phyloP scores from a whole-genome alignment of 2,329 filamentous ascomycete genomes.

The Rhynchosporium secalis region DNA sequence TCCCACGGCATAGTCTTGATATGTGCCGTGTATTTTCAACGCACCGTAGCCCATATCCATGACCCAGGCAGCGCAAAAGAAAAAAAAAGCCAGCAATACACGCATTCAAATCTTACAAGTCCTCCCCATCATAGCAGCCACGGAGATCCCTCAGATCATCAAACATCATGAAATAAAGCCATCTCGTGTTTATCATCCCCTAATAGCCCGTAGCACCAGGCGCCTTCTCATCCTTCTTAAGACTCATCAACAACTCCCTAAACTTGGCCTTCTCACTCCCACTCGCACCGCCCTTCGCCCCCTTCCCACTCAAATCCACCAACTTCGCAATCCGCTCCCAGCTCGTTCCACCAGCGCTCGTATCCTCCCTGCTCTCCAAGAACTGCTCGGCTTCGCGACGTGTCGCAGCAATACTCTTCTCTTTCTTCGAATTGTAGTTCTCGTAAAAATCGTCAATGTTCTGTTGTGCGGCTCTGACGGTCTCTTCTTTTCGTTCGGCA shows the following conservation, averaged over 20 bases:
- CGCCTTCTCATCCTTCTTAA: conserved; percentile 91
- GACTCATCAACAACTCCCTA: conserved; percentile 80
- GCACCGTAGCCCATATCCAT: conserved; percentile 35
- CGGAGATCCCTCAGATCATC: conserved; percentile 20
- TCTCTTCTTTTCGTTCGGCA: conserved; percentile 77
- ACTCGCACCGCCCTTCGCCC: conserved; percentile 77
- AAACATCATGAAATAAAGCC: not conserved
- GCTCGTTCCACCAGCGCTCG: conserved; percentile 89
- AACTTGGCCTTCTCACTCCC: conserved; percentile 96
- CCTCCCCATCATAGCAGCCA: conserved; percentile 14
- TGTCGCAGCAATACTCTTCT: conserved; percentile 87
- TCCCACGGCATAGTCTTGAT: conserved; percentile 16
- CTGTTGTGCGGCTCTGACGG: conserved; percentile 82
- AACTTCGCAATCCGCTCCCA: conserved; percentile 98
- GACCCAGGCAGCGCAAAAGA: conserved; percentile 30
- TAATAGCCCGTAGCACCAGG: conserved; percentile 66
- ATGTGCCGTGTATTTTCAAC: conserved; percentile 40
- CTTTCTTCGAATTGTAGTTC: conserved; percentile 97
- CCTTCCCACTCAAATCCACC: conserved; percentile 96
- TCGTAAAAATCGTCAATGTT: conserved; percentile 99
- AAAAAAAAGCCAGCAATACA: conserved; percentile 33
- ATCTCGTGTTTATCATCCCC: conserved; percentile 11
- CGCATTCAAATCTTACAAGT: conserved; percentile 36
- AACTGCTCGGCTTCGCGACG: conserved; percentile 93
- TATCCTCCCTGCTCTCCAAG: conserved; percentile 84